Base-by-base conservation (phyloP, 257 asterid species). In the Schizonepeta tenuifolia region DNA sequence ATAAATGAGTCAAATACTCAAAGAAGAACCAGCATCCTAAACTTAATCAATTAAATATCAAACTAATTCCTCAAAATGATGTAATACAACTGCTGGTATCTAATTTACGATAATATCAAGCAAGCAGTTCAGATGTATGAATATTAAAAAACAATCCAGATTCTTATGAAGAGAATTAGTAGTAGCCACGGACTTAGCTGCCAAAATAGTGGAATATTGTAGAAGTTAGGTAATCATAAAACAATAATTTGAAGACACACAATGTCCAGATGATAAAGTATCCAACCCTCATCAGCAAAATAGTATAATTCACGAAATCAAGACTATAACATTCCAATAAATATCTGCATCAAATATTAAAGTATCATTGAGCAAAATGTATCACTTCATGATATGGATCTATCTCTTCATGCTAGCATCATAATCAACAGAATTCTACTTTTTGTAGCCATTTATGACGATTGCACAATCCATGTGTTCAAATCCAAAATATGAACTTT, bases 1-100 rank as follows among this genome's bases (percentile, higher is more conserved):
- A 44, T 31, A 69, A 53, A 33, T 46, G 43, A 72, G 46, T 41
- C 47, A 54, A 63, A 62, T 44, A 26, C 63, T 18, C 26, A 41
- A 54, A 65, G 10, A 36, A 43, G n/a, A 72, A 65, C 17, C 43
- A 47, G 12, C 20, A 74, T 36, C 59, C 66, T 59, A 18, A 22
- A 31, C 12, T 18, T 33, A 24, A 22, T 38, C 11, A 7, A 9
- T 43, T 9, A 2, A 65, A 63, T 21, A 41, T 40, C 9, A 49
- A 22, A 26, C 43, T 22, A 51, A 5, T 6, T 21, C 28, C 9
- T 20, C 22, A 8, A 14, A 10, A 1, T 54, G 24, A 17, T 24
- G 20, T 55, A 75, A 50, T 9, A 21, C 12, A 22, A 65, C n/a
- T 44, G n/a, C 36, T 40, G 33, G 38, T 60, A 22, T 62, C 53